Conservation (phyloP, 176 grass and related monocot species). For the Zizania latifolia region DNA sequence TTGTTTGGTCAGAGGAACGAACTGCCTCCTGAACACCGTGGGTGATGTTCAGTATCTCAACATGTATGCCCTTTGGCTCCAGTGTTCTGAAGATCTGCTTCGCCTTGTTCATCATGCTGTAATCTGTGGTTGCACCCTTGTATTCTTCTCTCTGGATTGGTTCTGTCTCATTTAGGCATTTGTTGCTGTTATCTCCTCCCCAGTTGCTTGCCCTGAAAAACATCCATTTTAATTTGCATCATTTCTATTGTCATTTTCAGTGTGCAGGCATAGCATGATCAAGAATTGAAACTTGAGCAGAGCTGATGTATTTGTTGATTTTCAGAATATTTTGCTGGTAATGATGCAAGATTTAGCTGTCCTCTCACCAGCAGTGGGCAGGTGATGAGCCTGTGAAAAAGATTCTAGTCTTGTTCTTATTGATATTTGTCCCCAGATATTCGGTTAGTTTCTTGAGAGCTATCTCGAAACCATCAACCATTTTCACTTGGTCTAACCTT, state of each 20-base stretch:
- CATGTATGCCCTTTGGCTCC: constrained; percentile 39
- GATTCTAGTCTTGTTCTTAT: constrained; percentile 51
- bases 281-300: not conserved
- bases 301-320: not conserved
- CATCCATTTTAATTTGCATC: not conserved
- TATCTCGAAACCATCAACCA: constrained; percentile 63
- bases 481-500: constrained; percentile 57
- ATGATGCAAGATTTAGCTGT: not conserved
- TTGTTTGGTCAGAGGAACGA: constrained; percentile 21
- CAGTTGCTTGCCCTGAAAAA: constrained; percentile 58
- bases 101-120: constrained; percentile 48
- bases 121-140: constrained; percentile 41
- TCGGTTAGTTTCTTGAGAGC: constrained; percentile 58
- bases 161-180: constrained; percentile 56
- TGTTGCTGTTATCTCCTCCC: constrained; percentile 44
- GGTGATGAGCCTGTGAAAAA: constrained; percentile 86
- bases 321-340: not conserved
- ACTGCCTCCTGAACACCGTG: constrained; percentile 43
- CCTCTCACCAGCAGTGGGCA: constrained; percentile 60
- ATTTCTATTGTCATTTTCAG: not conserved
- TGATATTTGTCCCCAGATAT: constrained; percentile 50
- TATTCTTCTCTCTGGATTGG: constrained; percentile 37
- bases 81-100: constrained; percentile 23
- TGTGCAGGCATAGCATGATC: not conserved
- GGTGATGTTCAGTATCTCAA: constrained; percentile 69